phyloP scores from a whole-genome alignment of 1,284 basidiomycete species.

The Gymnopus androsaceus region DNA sequence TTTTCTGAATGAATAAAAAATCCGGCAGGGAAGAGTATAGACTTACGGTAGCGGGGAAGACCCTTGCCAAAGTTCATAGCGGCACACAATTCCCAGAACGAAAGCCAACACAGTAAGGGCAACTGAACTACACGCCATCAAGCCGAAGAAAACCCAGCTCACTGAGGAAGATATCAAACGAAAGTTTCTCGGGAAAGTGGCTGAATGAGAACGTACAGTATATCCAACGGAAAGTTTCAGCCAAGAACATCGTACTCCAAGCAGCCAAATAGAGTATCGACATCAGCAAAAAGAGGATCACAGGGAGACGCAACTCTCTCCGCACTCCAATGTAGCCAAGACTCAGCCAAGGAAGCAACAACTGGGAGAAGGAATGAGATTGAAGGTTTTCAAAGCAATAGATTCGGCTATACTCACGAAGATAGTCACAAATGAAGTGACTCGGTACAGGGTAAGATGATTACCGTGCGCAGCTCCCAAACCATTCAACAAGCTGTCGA shows the following conservation, averaged over 20 bases:
- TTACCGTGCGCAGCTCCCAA: constrained; percentile 54
- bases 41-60: constrained; percentile 65
- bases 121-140: constrained; percentile 62
- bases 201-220: constrained; percentile 35
- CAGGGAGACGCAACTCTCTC: constrained; percentile 58
- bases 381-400: constrained; percentile 11
- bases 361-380: constrained; percentile 36
- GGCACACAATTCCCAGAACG: constrained; percentile 64
- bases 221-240: constrained; percentile 73
- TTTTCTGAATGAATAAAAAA: constrained; percentile 6
- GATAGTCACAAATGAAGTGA: constrained; percentile 55
- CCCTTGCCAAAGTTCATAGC: constrained; percentile 77
- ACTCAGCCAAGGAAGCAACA: constrained; percentile 69
- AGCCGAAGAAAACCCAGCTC: constrained; percentile 72
- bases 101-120: constrained; percentile 56
- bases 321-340: constrained; percentile 75
- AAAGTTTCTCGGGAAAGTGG: neutral
- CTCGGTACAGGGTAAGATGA: constrained; percentile 52
- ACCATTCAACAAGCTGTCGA: constrained; percentile 74
- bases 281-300: constrained; percentile 63
- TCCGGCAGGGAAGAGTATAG: constrained; percentile 3
- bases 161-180: constrained; percentile 20
- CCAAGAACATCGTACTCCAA: constrained; percentile 73
- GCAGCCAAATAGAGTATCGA: constrained; percentile 62
- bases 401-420: constrained; percentile 44